Conservation (phyloP, 352 stramenopile species). For the Globisporangium spinosum region DNA sequence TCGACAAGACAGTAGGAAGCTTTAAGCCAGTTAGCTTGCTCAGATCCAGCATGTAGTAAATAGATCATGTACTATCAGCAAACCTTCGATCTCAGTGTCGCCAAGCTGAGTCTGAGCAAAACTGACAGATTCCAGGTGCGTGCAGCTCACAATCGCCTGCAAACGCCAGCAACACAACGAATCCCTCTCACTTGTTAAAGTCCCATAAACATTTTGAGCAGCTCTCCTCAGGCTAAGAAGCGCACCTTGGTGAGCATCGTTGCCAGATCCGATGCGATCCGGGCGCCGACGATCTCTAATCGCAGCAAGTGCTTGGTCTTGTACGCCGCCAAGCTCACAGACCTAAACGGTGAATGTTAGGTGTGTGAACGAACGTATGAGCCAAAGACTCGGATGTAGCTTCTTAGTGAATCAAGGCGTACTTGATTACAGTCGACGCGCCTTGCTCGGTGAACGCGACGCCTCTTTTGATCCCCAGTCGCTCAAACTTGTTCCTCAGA, state of each 20-base stretch:
- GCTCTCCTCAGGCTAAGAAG: neutral
- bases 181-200: neutral
- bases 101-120: slow-evolving; percentile 16
- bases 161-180: neutral
- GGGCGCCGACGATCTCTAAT: slow-evolving; percentile 36
- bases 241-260: slow-evolving; percentile 32
- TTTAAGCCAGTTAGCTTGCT: too few relatives aligned
- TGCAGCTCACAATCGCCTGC: slow-evolving; percentile 29
- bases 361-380: neutral
- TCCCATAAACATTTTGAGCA: neutral
- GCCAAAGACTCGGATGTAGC: neutral
- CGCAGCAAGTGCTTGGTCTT: slow-evolving; percentile 29
- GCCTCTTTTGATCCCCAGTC: slow-evolving; percentile 43
- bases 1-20: too few relatives aligned
- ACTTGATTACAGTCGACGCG: slow-evolving; percentile 34
- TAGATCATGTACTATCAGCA: neutral
- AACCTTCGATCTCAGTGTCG: slow-evolving; percentile 19
- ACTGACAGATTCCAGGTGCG: slow-evolving; percentile 18
- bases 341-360: neutral
- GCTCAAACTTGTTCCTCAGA: slow-evolving; percentile 58
- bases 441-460: slow-evolving; percentile 38
- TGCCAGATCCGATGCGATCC: slow-evolving; percentile 20
- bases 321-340: slow-evolving; percentile 25
- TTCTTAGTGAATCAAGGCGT: neutral
- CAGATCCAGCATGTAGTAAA: neutral